phyloP scores from a whole-genome alignment of 495 filamentous ascomycete species.

The Neurospora tetrasperma region DNA sequence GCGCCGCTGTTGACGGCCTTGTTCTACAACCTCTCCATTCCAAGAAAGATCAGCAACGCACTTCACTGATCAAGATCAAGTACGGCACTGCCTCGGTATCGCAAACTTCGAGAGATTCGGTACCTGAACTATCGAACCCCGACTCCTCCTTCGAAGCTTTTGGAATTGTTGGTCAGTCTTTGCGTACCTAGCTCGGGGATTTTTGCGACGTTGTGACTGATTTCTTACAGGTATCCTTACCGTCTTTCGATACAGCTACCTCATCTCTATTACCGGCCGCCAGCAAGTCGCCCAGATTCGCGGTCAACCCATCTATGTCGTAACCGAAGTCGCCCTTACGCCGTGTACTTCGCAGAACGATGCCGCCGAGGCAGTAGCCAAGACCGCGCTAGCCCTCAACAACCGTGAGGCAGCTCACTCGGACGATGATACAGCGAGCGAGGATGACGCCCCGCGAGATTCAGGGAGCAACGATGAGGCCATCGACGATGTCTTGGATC shows the following conservation, averaged over 20 bases:
- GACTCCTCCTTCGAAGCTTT: conserved; percentile 57
- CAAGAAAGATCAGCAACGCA: conserved; percentile 38
- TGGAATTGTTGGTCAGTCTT: conserved; percentile 69
- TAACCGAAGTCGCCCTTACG: conserved; percentile 79
- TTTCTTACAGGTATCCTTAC: conserved; percentile 57
- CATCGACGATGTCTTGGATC: conserved; percentile 16
- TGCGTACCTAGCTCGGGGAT: conserved; percentile 35
- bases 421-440: conserved; percentile 20
- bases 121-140: conserved; percentile 22
- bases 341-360: conserved; percentile 68
- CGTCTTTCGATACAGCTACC: conserved; percentile 62
- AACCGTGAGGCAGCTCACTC: conserved; percentile 24
- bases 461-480: conserved; percentile 17
- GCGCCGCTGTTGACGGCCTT: conserved; percentile 78
- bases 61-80: conserved; percentile 51
- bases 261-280: conserved; percentile 73
- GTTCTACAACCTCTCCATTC: conserved; percentile 60
- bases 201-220: conserved; percentile 64
- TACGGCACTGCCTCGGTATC: conserved; percentile 57
- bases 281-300: conserved; percentile 81
- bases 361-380: conserved; percentile 57
- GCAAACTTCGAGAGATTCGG: conserved; percentile 23
- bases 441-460: conserved; percentile 26
- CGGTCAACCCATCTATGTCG: conserved; percentile 70
- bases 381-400: conserved; percentile 45